Evolutionary conservation across 2,329 filamentous ascomycete species (phyloP).

Genomic region (Fusarium hainanense): DNA sequence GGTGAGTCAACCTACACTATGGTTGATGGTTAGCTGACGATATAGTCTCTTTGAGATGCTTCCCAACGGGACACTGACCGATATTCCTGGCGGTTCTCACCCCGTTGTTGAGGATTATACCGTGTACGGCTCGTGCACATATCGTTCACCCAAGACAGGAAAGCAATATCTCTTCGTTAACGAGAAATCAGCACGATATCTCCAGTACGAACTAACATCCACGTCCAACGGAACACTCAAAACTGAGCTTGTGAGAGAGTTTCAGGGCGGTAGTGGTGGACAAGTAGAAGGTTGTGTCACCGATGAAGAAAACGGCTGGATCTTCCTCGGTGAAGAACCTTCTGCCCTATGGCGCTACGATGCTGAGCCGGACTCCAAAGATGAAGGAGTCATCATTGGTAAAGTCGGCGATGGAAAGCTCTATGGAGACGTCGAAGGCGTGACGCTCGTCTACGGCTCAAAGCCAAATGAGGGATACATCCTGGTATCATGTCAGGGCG

Average conservation of each 20-base stretch:
- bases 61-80: conserved; percentile 55
- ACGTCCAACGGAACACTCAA: conserved; percentile 55
- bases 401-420: conserved; percentile 60
- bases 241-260: conserved; percentile 62
- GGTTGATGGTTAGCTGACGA: conserved; percentile 9
- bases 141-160: conserved; percentile 58
- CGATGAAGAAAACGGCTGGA: conserved; percentile 62
- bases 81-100: conserved; percentile 60
- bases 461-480: conserved; percentile 59
- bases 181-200: conserved; percentile 63
- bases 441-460: conserved; percentile 61
- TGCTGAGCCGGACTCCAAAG: conserved; percentile 59
- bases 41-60: conserved; percentile 62
- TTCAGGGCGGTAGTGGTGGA: conserved; percentile 61
- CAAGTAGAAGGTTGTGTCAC: conserved; percentile 66
- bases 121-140: conserved; percentile 65
- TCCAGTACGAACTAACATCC: conserved; percentile 62
- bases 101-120: conserved; percentile 57
- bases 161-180: conserved; percentile 67
- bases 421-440: conserved; percentile 65
- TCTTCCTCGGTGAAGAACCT: conserved; percentile 64
- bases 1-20: conserved; percentile 50
- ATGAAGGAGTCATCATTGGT: conserved; percentile 52
- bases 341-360: conserved; percentile 64
- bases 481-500: conserved; percentile 63